Conservation (phyloP, 768 basidiomycete genomes). For the Tylopilus sp. region DNA sequence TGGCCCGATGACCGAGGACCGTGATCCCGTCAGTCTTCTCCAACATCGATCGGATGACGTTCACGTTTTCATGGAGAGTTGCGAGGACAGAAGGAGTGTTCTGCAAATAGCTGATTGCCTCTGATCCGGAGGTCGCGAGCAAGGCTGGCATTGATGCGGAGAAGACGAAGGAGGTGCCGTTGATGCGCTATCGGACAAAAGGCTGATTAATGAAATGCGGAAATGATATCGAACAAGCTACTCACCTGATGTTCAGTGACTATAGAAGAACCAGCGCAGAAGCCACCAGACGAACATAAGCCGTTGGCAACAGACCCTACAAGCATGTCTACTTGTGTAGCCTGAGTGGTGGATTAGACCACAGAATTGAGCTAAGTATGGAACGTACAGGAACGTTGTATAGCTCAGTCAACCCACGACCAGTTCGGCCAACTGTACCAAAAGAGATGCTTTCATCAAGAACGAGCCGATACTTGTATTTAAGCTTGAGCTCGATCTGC, state of each 20-base stretch:
- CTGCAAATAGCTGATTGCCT: constrained; percentile 77
- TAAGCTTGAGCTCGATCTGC: constrained; percentile 90
- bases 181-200: constrained; percentile 69
- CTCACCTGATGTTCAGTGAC: constrained; percentile 86
- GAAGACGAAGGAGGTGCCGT: constrained; percentile 92
- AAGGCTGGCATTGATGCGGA: constrained; percentile 92
- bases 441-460: constrained; percentile 95
- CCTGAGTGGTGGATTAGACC: constrained; percentile 40
- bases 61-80: constrained; percentile 77
- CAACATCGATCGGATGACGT: constrained; percentile 72
- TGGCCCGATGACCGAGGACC: constrained; percentile 82
- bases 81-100: constrained; percentile 72
- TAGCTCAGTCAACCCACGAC: constrained; percentile 91
- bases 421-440: constrained; percentile 88
- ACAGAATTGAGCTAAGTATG: background rate
- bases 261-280: constrained; percentile 84
- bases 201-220: background rate
- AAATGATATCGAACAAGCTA: background rate
- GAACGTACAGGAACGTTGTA: constrained; percentile 84
- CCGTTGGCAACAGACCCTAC: constrained; percentile 86
- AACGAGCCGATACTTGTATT: constrained; percentile 94
- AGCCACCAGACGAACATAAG: constrained; percentile 83
- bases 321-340: constrained; percentile 91
- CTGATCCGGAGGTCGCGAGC: constrained; percentile 83
- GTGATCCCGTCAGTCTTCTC: constrained; percentile 78